Evolutionary conservation across 257 asterid genomes (phyloP).

Genomic region (Solanum medicagineum): DNA sequence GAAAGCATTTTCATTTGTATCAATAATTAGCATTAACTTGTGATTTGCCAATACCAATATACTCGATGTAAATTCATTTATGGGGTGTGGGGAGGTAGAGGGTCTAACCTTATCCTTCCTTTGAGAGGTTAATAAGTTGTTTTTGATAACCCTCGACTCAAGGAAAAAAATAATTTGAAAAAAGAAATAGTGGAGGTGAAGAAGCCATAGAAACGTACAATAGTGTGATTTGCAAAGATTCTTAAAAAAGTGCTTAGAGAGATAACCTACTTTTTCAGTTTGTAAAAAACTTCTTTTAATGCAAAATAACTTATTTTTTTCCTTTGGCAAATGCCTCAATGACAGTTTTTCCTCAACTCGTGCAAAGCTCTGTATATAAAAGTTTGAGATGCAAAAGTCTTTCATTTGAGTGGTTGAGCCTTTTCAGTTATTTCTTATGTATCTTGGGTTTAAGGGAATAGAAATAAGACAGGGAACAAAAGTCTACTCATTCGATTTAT

Average conservation of each 20-base stretch:
- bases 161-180: neutral
- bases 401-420: neutral
- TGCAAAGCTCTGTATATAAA: neutral
- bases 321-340: neutral
- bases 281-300: neutral
- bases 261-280: neutral
- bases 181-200: neutral
- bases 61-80: neutral
- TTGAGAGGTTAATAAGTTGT: neutral
- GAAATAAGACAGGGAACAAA: neutral
- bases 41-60: neutral
- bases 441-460: neutral
- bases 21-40: neutral
- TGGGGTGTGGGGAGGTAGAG: neutral
- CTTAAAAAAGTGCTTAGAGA: neutral
- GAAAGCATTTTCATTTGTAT: neutral
- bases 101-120: neutral
- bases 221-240: neutral
- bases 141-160: neutral
- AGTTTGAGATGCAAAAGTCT: neutral
- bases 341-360: neutral
- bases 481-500: neutral
- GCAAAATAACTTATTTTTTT: neutral
- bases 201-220: no score
- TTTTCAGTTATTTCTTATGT: neutral